Conservation (phyloP, 495 filamentous ascomycete genomes). For the Tuber aestivum region DNA sequence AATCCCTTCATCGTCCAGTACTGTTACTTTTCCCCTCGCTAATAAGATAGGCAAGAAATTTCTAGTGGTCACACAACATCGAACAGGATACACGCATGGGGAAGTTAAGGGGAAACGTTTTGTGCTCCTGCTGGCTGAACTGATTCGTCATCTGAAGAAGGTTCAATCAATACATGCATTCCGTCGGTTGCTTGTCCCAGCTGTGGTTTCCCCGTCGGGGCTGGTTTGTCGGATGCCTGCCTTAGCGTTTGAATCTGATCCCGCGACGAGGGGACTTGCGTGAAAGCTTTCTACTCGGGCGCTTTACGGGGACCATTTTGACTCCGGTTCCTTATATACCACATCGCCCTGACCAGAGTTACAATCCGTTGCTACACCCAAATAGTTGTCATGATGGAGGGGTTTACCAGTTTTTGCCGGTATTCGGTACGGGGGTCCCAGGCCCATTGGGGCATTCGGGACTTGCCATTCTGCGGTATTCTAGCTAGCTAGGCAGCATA, state of each 20-base stretch:
- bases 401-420: neutral
- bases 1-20: neutral
- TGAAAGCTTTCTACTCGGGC: neutral
- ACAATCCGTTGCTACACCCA: neutral
- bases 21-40: neutral
- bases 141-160: neutral
- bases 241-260: neutral
- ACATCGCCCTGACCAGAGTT: neutral
- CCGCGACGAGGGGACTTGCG: neutral
- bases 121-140: neutral
- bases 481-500: neutral
- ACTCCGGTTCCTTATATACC: neutral
- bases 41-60: neutral
- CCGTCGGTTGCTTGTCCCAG: neutral
- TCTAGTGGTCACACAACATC: neutral
- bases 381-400: neutral
- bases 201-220: neutral
- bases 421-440: neutral
- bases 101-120: neutral
- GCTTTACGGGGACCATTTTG: neutral
- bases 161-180: neutral
- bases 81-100: neutral
- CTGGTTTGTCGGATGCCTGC: neutral
- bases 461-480: neutral
- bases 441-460: neutral